Evolutionary conservation across 208 protist species (phyloP), one percentile per base, ranked within the genome.

Genomic region (Wallacemonas sp.): DNA sequence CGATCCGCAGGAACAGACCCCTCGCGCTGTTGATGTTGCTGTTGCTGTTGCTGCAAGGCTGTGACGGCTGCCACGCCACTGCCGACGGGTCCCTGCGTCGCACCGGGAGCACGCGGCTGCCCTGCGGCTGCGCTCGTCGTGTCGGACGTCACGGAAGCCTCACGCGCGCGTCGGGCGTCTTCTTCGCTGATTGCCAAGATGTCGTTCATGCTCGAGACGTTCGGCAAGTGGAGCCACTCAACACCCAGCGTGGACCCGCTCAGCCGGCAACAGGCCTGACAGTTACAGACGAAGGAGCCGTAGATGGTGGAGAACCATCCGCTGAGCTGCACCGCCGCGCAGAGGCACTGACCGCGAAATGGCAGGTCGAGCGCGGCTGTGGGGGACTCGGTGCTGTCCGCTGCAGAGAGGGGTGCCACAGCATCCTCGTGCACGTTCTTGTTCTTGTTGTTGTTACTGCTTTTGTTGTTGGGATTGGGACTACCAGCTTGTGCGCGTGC

Each of bases 191-290:
- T 2, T 14, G 34, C 17, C 46, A 78, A 61, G 34, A 83, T 24
- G 1, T 60, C 48, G 11, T 21, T 8, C 23, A 83, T 32, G 9
- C 30, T 41, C 4, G 68, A 32, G 26, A 81, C 48, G 55, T 82
- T 67, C 1, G 88, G 88, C 19, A 94, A 65, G 60, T 94, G 88
- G 55, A 94, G 61, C 85, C 88, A 94, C 65, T 94, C 85, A 12
- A 94, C 74, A 0, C 88, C 88, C 11, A 61, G 57, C 16, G 71
- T 52, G 1, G 76, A 57, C n/a, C 80, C 71, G 23, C 64, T 86
- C 14, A 83, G 69, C 11, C 74, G 66, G 6, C 61, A 65, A 55
- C 88, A 94, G 3, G 74, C 85, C 19, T 75, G 24, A 47, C 88
- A 94, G 44, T 72, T 68, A 43, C 88, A 94, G 3, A 91, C 55